phyloP scores from a whole-genome alignment of 2,329 filamentous ascomycete species.

The Chaetomiaceae sp. region DNA sequence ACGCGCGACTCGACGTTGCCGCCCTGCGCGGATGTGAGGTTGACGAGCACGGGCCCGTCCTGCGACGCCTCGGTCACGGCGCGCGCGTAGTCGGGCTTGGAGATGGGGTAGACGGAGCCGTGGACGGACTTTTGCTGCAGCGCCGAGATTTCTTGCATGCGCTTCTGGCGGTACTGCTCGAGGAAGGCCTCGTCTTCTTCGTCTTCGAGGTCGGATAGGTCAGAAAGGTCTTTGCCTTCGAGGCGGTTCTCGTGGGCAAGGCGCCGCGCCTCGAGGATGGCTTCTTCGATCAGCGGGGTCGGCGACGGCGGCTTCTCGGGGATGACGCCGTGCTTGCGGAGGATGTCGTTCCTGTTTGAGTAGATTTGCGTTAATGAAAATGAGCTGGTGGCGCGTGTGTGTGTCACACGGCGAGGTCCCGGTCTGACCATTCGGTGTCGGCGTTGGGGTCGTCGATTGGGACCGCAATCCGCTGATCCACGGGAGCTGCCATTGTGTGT shows the following conservation, averaged over 20 bases:
- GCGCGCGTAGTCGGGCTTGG: conserved; percentile 87
- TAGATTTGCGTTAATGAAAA: conserved; percentile 13
- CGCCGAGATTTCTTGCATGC: conserved; percentile 73
- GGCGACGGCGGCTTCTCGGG: conserved; percentile 97
- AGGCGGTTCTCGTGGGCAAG: conserved; percentile 88
- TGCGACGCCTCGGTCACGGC: conserved; percentile 90
- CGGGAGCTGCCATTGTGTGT: conserved; percentile 52
- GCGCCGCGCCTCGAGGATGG: conserved; percentile 74
- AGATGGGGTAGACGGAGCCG: conserved; percentile 86
- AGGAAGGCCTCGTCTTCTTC: conserved; percentile 92
- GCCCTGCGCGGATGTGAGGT: conserved; percentile 72
- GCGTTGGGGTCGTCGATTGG: conserved; percentile 93
- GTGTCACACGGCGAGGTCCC: not conserved
- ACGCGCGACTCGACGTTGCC: conserved; percentile 82
- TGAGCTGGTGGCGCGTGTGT: too few relatives aligned
- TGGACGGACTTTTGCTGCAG: conserved; percentile 74
- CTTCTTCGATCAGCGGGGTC: conserved; percentile 93
- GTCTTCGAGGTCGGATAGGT: conserved; percentile 89
- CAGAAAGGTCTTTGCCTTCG: conserved; percentile 90
- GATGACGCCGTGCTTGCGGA: conserved; percentile 92
- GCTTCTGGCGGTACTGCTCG: conserved; percentile 80
- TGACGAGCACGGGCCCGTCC: conserved; percentile 65
- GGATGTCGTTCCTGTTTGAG: conserved; percentile 87
- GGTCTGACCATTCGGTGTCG: conserved; percentile 85
- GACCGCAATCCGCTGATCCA: conserved; percentile 65